Evolutionary conservation across 1,139 yeast species (phyloP).

Genomic region (Zygoascus meyerae): DNA sequence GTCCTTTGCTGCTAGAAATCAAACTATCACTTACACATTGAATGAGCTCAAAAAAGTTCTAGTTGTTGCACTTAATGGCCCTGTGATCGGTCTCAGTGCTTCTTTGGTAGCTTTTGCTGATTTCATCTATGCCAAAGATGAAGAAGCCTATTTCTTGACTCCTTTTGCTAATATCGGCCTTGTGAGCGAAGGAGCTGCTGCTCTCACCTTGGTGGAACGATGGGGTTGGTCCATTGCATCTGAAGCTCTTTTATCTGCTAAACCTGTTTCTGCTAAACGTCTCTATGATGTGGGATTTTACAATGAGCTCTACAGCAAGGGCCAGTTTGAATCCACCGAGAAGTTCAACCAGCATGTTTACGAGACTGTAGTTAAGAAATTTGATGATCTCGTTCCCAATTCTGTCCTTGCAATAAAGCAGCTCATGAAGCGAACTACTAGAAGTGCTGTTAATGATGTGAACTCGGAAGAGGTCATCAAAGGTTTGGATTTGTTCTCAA

Average conservation of each 20-base stretch:
- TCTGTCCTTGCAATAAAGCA: slow-evolving; percentile 60
- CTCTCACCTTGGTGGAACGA: slow-evolving; percentile 61
- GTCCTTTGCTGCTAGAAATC: slow-evolving; percentile 60
- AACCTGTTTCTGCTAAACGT: slow-evolving; percentile 59
- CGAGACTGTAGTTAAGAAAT: slow-evolving; percentile 37
- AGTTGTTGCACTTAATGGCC: slow-evolving; percentile 78
- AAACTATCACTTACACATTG: slow-evolving; percentile 62
- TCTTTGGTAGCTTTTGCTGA: slow-evolving; percentile 74
- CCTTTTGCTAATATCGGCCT: slow-evolving; percentile 84
- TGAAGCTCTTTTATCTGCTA: slow-evolving; percentile 67
- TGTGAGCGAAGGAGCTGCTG: slow-evolving; percentile 77
- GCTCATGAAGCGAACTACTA: slow-evolving; percentile 40
- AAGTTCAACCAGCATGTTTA: slow-evolving; percentile 58
- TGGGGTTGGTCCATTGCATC: slow-evolving; percentile 70
- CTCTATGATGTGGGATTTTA: slow-evolving; percentile 56
- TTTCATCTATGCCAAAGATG: slow-evolving; percentile 63
- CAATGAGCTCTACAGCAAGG: slow-evolving; percentile 47
- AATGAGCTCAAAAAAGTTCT: slow-evolving; percentile 67
- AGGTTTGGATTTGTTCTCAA: slow-evolving; percentile 66
- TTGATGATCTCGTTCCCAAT: slow-evolving; percentile 44
- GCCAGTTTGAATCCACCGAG: slow-evolving; percentile 44
- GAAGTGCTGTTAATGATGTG: slow-evolving; percentile 41
- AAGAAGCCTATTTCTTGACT: slow-evolving; percentile 51
- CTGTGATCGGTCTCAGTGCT: slow-evolving; percentile 75
- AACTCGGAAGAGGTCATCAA: slow-evolving; percentile 60